Evolutionary conservation across 148 eudicot species (phyloP), one percentile per base, ranked within the genome.

Genomic region (Vaccinium macrocarpon): DNA sequence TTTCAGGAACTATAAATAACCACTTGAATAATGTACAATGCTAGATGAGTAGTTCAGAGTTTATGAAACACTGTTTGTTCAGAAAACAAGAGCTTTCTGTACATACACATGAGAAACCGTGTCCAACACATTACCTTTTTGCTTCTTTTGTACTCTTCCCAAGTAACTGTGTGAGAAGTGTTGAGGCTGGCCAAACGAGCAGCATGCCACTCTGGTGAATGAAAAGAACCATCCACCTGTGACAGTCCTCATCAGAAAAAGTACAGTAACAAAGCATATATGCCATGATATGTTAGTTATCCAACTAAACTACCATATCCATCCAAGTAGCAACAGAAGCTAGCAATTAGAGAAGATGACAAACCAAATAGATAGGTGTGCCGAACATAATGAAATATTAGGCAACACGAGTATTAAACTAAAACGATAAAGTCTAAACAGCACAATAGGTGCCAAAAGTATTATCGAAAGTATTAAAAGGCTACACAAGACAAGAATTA

Each of bases 151-250:
- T 76, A 97, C 90, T 97, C 99, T 89, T 97, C 99, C 99, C 99
- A 97, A 29, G 98, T 97, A 84, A 97, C 89, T 73, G 99, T 97
- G 90, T 95, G 99, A 46, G 99, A 93, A 49, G 97, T 96, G 82
- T 92, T 96, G 74, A 96, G 93, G 90, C 93, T 96, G 76, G 97
- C 97, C 98, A 96, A 92, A 86, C 98, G 99, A 89, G 99, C 99
- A 88, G 97, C 98, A 95, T 97, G 99, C 99, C 99, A 97, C 88
- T 95, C 98, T 97, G 99, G 99, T 91, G 99, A 92, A 97, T 97
- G 99, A 95, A 97, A 97, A 86, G 99, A 97, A 93, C 99, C 97
- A 95, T 97, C 99, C 97, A 95, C 97, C 99, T 97, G 99, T 85
- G 96, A 91, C 86, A 77, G 88, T 81, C 96, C 92, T 94, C 95